Base-by-base conservation (phyloP, 1,284 basidiomycete species). In the Chalciporus sp. region DNA sequence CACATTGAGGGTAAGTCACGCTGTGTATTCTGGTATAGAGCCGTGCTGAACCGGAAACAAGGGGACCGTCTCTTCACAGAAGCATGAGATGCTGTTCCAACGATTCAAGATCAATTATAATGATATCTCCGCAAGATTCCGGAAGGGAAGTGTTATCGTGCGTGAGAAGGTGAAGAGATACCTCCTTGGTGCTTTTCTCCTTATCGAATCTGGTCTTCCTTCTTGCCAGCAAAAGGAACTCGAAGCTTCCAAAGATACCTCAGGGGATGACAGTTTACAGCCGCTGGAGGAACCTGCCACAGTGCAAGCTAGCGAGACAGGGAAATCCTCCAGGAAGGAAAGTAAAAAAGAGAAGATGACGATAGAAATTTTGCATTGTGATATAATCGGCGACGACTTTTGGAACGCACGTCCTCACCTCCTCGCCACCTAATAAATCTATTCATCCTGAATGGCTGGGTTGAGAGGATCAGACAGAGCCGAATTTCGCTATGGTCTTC, bases 41-140 rank as follows among this genome's bases (percentile, higher is more conserved):
- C 16, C 20, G 26, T 42, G 43, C 56, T 58, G 40, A 57, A 35
- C 10, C 16, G 31, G 12, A 28, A 4, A 35, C 1, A 61, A 97
- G 90, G 93, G 94, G 0, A 96, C 95, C 0, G 77, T 92, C 26
- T 92, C 94, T 1, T 85, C 88, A 51, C 83, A 91, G 57, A 99
- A 98, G 74, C 85, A 98, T 63, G 95, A 98, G 71, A 88, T 98
- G 4, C 75, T 99, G 1, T 96, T 90, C 72, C 78, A 81, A 7
- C 78, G 79, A 7, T 98, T 95, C 64, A 78, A 80, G 0, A 86
- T 96, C 63, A 99, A 98, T 68, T 99, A 99, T 67, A 95, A 94
- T 61, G 75, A 78, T 12, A 68, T 95, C 1, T 80, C 88, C 4
- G 79, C 82, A 3, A 81, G 90, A 58, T 97, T 83, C 66, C 78